Evolutionary conservation across 1,139 yeast genomes (phyloP).

Genomic region (Groenewaldozyma sp.): DNA sequence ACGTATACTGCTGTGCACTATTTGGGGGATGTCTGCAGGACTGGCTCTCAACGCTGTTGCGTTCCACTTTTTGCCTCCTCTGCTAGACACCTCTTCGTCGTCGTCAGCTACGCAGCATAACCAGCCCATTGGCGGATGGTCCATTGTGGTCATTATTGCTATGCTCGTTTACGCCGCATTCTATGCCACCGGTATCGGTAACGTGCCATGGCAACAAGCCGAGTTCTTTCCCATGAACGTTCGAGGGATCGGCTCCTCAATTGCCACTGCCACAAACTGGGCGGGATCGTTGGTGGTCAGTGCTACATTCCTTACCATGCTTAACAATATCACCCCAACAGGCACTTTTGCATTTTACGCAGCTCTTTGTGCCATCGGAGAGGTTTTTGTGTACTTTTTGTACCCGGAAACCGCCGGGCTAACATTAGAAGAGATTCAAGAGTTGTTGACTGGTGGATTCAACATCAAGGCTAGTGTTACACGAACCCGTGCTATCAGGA

Average conservation of each 20-base stretch:
- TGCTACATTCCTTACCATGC: conserved; percentile 87
- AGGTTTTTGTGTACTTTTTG: conserved; percentile 66
- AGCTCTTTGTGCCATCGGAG: conserved; percentile 62
- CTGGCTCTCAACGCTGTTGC: conserved; percentile 76
- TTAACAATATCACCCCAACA: conserved; percentile 83
- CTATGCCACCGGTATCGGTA: conserved; percentile 91
- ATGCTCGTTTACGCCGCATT: conserved; percentile 83
- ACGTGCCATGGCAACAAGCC: conserved; percentile 96
- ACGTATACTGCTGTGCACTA: conserved; percentile 57
- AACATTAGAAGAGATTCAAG: conserved; percentile 83
- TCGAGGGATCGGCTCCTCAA: conserved; percentile 84
- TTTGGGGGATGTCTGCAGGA: conserved; percentile 77
- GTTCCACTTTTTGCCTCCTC: conserved; percentile 60
- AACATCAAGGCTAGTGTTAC: conserved; percentile 60
- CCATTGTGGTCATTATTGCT: conserved; percentile 70
- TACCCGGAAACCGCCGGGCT: conserved; percentile 89
- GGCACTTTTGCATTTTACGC: conserved; percentile 92
- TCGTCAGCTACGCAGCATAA: conserved; percentile 35
- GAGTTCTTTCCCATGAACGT: conserved; percentile 90
- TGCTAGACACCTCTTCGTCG: conserved; percentile 39
- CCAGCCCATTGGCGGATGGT: conserved; percentile 57
- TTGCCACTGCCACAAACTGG: conserved; percentile 92
- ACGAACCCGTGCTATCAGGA: conserved; percentile 12
- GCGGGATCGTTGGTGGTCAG: conserved; percentile 87
- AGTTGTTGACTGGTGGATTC: conserved; percentile 71